Evolutionary conservation across 768 basidiomycete genomes (phyloP).

Genomic region (Sporobolomyces phaffii): DNA sequence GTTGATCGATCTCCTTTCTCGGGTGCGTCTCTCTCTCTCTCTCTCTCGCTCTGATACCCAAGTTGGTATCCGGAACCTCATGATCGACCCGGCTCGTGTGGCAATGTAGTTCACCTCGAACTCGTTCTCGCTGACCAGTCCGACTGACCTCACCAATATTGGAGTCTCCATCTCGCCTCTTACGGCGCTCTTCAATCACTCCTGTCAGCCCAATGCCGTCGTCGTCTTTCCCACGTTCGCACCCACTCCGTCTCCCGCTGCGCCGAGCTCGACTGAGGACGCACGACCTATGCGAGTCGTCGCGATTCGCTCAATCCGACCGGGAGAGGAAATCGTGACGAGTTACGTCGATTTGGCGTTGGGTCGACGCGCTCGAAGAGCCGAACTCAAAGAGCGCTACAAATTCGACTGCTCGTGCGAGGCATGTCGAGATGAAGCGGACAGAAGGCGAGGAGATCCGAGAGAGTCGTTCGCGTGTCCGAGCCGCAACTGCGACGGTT

Average conservation of each 20-base stretch:
- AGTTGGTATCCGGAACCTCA: not conserved
- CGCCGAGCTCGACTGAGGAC: not conserved
- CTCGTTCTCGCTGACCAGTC: conserved; percentile 75
- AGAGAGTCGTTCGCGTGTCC: conserved; percentile 62
- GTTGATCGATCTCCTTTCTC: conserved; percentile 44
- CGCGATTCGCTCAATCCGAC: conserved; percentile 59
- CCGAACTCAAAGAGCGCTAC: conserved; percentile 64
- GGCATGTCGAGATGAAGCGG: conserved; percentile 13
- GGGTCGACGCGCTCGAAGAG: conserved; percentile 56
- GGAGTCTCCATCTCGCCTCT: conserved; percentile 77
- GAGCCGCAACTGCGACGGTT: conserved; percentile 17
- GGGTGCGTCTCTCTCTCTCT: conserved; percentile 38
- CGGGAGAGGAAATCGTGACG: conserved; percentile 73
- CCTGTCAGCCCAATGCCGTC: conserved; percentile 75
- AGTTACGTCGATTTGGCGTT: conserved; percentile 80
- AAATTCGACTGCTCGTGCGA: conserved; percentile 66
- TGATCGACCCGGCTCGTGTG: not conserved
- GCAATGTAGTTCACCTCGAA: conserved; percentile 73
- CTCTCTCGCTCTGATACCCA: not conserved
- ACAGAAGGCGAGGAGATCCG: conserved; percentile 61
- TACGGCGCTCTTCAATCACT: conserved; percentile 75
- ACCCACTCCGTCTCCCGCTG: not conserved
- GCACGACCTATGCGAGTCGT: conserved; percentile 64
- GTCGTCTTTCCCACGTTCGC: conserved; percentile 69
- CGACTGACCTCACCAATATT: conserved; percentile 64